Conservation (phyloP, 2,329 filamentous ascomycete species). For the Ilyonectria mors-panacis region DNA sequence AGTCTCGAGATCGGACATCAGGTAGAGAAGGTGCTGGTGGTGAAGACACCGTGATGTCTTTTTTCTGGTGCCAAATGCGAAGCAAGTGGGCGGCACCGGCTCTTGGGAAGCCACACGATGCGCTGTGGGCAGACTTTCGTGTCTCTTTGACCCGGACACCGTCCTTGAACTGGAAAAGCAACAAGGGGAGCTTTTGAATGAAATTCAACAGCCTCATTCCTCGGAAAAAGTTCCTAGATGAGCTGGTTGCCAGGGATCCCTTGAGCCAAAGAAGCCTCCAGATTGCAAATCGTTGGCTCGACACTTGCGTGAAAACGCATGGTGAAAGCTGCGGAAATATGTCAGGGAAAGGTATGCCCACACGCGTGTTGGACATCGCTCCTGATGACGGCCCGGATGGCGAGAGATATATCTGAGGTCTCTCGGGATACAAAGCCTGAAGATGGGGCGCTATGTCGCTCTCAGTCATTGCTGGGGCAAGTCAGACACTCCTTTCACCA, state of each 20-base stretch:
- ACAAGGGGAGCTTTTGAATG: neutral
- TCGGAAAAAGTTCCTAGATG: neutral
- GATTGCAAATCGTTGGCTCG: neutral
- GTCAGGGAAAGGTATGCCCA: neutral
- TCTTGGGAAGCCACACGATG: neutral
- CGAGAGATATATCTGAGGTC: neutral
- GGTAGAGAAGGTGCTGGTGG: neutral
- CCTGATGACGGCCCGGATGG: neutral
- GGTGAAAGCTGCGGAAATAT: neutral
- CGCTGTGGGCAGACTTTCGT: neutral
- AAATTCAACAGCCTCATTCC: neutral
- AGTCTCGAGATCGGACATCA: neutral
- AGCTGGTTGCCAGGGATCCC: neutral
- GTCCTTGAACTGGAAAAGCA: neutral
- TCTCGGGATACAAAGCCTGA: neutral
- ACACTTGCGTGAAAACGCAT: neutral
- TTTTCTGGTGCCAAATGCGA: neutral
- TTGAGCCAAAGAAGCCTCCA: neutral
- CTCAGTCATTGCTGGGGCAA: slow-evolving; percentile 28
- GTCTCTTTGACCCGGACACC: neutral
- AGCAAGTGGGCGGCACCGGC: neutral
- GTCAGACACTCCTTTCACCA: neutral
- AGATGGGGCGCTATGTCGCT: slow-evolving; percentile 8
- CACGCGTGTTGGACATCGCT: neutral
- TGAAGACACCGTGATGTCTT: neutral